Evolutionary conservation across 352 stramenopile species (phyloP), one percentile per base, ranked within the genome.

Genomic region (Pythium utonaiense): DNA sequence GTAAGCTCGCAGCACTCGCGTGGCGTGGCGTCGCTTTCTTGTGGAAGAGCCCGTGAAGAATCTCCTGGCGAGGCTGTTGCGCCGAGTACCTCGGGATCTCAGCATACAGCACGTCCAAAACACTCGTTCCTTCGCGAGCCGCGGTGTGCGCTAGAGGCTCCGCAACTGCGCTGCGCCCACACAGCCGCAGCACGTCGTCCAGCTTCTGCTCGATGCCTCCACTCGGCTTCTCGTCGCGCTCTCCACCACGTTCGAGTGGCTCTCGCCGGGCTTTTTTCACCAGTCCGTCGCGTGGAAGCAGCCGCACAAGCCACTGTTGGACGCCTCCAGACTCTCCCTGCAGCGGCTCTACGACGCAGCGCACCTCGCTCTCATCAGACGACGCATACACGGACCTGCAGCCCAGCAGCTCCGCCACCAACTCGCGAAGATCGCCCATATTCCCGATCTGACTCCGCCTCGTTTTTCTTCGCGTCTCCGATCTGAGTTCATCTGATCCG

Each of bases 341-440:
- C 22, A 74, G 73, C 21, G 76, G 60, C 36, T 68, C 49, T 27
- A 89, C 74, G 6, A 91, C 66, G 25, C 77, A 86, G 7, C 81
- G 81, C 47, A 71, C 69, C 30, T 78, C 66, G 0, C 31, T 22
- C 9, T 75, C 56, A 41, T 87, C 74, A 0, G 52, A 66, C 10
- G 73, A 82, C 36, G 69, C 60, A 64, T 77, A 91, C n/a, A 75
- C 73, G 42, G 81, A 84, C 31, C 69, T 49, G 67, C 75, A 87
- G 57, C 60, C 65, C 27, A 91, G 59, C 61, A 66, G 45, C 45
- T 49, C 31, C 27, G 54, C 48, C 50, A 88, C 63, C 16, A 60
- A 63, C 7, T 65, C 62, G 31, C 75, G 74, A 38, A 89, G 64
- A 45, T 86, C 71, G 50, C 41, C 31, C 49, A 60, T 60, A 8